Evolutionary conservation across 768 basidiomycete species (phyloP).

Genomic region (Mrakia frigida): DNA sequence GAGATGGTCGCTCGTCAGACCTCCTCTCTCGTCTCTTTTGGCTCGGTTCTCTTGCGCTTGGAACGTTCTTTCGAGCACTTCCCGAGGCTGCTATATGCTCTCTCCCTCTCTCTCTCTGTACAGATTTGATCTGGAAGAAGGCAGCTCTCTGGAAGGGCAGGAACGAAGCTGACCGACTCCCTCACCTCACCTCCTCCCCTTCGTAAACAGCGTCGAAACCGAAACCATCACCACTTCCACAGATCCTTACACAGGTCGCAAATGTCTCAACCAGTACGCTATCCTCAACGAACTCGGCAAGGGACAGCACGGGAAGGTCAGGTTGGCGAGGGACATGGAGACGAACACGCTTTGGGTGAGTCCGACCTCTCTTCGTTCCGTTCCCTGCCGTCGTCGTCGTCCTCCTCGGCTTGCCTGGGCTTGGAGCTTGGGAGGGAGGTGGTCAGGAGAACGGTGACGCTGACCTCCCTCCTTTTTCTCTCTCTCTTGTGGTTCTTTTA

Average conservation of each 20-base stretch:
- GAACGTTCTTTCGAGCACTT: no score
- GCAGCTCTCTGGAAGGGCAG: no score
- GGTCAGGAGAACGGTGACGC: background rate
- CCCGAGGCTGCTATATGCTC: no score
- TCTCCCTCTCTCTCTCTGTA: no score
- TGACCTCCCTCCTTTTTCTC: background rate
- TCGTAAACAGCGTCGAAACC: constrained; percentile 40
- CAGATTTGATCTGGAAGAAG: no score
- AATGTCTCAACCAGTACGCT: constrained; percentile 76
- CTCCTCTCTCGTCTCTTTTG: background rate
- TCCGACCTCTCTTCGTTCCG: background rate
- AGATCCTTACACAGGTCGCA: constrained; percentile 42
- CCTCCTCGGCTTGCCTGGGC: background rate
- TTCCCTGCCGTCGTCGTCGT: no score
- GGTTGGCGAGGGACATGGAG: constrained; percentile 56
- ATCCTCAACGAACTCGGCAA: constrained; percentile 70
- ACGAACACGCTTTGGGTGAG: constrained; percentile 29
- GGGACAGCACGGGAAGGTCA: constrained; percentile 88
- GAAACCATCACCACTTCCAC: constrained; percentile 36
- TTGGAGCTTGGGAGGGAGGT: no score
- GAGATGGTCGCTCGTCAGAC: background rate
- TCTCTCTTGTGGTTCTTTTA: background rate
- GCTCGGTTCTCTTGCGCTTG: no score
- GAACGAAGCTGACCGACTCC: background rate
- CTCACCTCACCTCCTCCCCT: background rate